These are phyloP conservation scores for Ophiostoma angusticollis DNA, from an alignment of 2,329 filamentous ascomycete genomes.

Conservation along the genomic window DNA sequence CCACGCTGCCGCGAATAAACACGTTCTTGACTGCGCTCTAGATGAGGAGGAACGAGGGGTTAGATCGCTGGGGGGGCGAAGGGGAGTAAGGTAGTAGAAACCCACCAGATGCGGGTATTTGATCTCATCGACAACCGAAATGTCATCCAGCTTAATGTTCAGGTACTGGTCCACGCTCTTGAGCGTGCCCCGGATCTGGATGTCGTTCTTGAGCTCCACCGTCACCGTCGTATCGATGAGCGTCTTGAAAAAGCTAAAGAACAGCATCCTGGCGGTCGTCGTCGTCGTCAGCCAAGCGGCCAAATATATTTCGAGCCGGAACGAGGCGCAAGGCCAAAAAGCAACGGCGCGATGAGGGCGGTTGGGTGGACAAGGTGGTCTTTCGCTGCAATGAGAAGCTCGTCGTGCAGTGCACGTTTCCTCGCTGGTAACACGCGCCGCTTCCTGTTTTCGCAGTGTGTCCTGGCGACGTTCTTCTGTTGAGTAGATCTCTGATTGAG, in stretches of 20 bases:
- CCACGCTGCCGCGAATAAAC: conserved; percentile 87
- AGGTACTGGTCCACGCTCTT: conserved; percentile 98
- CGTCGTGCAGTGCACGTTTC: too few species aligned
- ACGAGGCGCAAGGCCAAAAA: too few species aligned
- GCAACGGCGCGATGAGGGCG: too few species aligned
- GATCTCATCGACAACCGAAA: conserved; percentile 80
- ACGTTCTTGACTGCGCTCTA: conserved; percentile 80
- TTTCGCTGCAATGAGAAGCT: too few species aligned
- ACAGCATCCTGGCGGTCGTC: conserved; percentile 14
- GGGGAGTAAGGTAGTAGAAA: not conserved
- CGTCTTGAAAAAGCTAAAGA: conserved; percentile 76
- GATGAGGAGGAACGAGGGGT: not conserved
- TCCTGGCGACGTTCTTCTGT: too few species aligned
- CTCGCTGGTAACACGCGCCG: too few species aligned
- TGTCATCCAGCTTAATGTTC: conserved; percentile 97
- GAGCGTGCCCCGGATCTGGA: conserved; percentile 85
- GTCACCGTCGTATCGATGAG: conserved; percentile 95
- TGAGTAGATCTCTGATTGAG: too few species aligned
- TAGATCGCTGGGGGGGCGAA: not conserved
- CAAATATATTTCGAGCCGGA: too few species aligned
- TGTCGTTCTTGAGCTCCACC: conserved; percentile 98
- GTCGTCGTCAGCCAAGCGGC: not conserved
- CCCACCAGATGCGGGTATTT: conserved; percentile 83
- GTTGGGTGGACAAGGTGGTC: too few species aligned
- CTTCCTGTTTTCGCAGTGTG: too few species aligned